phyloP scores from a whole-genome alignment of 2,329 filamentous ascomycete genomes.

The Ascomycota sp. region DNA sequence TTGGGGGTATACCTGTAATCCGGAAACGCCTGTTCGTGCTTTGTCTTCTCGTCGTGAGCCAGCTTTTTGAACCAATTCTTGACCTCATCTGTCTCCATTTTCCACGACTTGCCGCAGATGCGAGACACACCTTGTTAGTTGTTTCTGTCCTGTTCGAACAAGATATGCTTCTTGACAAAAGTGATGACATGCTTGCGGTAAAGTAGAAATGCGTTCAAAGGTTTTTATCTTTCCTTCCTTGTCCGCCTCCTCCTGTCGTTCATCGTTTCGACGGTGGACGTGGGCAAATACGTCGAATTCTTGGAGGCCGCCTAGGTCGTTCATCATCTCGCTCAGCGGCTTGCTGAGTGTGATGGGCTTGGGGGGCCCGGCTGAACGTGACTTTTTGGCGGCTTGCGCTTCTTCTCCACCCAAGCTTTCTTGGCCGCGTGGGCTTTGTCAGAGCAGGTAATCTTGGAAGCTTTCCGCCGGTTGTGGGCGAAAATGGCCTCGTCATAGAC shows the following conservation, averaged over 20 bases:
- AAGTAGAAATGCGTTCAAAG: slow-evolving; percentile 97
- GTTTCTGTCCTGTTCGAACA: slow-evolving; percentile 33
- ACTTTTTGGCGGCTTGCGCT: background rate
- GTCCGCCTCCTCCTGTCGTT: slow-evolving; percentile 41
- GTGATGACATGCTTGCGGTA: slow-evolving; percentile 65
- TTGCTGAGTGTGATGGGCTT: slow-evolving; percentile 25
- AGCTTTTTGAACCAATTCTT: slow-evolving; percentile 58
- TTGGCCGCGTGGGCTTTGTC: background rate
- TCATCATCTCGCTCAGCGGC: slow-evolving; percentile 52
- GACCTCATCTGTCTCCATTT: slow-evolving; percentile 51
- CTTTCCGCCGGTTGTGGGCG: slow-evolving; percentile 16
- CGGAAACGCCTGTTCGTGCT: slow-evolving; percentile 71
- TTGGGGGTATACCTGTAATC: slow-evolving; percentile 86
- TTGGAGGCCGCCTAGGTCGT: slow-evolving; percentile 36
- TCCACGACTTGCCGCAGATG: slow-evolving; percentile 73
- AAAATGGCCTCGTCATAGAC: slow-evolving; percentile 9
- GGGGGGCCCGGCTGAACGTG: background rate
- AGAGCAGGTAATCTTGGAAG: slow-evolving; percentile 5
- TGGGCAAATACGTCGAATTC: slow-evolving; percentile 63
- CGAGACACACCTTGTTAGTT: slow-evolving; percentile 88
- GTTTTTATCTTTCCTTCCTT: slow-evolving; percentile 63
- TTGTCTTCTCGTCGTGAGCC: slow-evolving; percentile 62
- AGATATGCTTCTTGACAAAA: slow-evolving; percentile 1
- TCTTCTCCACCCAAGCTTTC: background rate
- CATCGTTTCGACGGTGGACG: slow-evolving; percentile 50